phyloP scores from a whole-genome alignment of 2,329 filamentous ascomycete genomes.

The Fusarium temperatum region DNA sequence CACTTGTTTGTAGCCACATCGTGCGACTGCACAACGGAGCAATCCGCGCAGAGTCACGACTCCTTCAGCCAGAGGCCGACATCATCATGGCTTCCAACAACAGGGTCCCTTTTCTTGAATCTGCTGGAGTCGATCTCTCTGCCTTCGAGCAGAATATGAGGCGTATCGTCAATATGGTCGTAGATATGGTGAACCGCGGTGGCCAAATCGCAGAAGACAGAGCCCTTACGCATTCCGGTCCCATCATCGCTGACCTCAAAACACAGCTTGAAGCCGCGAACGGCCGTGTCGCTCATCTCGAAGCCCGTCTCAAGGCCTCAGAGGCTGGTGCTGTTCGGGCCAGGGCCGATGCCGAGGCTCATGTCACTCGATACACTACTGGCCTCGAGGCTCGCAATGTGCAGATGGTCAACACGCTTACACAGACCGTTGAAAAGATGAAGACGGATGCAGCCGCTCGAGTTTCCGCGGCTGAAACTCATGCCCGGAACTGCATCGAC shows the following conservation, averaged over 20 bases:
- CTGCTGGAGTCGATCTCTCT: background rate
- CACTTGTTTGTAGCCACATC: accelerated
- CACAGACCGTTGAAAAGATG: background rate
- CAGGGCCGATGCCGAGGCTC: background rate
- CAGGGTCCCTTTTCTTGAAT: background rate
- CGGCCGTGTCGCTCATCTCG: background rate
- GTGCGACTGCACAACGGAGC: background rate
- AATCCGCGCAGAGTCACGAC: accelerated
- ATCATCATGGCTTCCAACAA: background rate
- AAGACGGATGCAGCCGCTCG: background rate
- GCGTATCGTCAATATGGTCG: accelerated
- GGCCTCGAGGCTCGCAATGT: background rate
- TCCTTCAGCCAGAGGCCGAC: accelerated
- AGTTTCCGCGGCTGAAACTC: background rate
- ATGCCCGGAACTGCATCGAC: background rate
- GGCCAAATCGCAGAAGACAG: background rate
- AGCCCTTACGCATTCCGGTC: background rate
- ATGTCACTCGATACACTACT: background rate
- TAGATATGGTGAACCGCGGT: accelerated
- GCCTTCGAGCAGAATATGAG: accelerated
- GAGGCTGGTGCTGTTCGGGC: background rate
- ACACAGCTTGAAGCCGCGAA: background rate
- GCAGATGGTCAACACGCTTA: background rate
- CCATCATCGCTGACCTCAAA: background rate
- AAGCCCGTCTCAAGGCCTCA: background rate